Percentiles rank a stretch among this genome's conserved stretches.
phyloP scores from a whole-genome alignment of 2,329 filamentous ascomycete genomes.

The Lachnum nothofagi region DNA sequence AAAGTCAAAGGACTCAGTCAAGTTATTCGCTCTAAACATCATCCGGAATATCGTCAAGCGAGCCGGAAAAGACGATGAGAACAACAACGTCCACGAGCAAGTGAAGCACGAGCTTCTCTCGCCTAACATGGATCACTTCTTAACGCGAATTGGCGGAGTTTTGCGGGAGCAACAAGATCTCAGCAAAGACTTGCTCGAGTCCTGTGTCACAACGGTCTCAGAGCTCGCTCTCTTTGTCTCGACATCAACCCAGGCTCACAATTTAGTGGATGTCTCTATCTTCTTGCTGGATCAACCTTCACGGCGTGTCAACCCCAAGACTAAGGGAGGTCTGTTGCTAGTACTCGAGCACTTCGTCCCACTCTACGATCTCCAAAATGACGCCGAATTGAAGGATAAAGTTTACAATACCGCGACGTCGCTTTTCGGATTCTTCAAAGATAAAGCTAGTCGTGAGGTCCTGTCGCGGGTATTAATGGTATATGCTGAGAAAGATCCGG shows the following conservation, averaged over 20 bases:
- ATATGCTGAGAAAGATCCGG: conserved; percentile 60
- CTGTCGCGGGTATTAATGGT: conserved; percentile 68
- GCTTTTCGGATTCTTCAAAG: conserved; percentile 86
- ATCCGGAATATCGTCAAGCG: conserved; percentile 63
- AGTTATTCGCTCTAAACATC: conserved; percentile 72
- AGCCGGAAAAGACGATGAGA: conserved; percentile 48
- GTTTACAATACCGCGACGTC: conserved; percentile 72
- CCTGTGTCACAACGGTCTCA: conserved; percentile 75
- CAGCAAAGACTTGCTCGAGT: conserved; percentile 70
- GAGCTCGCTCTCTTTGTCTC: conserved; percentile 66
- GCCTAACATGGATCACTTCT: conserved; percentile 53
- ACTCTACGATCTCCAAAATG: conserved; percentile 52
- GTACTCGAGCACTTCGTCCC: conserved; percentile 78
- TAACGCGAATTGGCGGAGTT: conserved; percentile 63
- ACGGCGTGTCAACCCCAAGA: conserved; percentile 72
- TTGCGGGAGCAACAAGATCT: conserved; percentile 53
- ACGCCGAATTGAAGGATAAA: conserved; percentile 53
- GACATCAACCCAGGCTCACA: conserved; percentile 63
- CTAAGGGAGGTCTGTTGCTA: conserved; percentile 73
- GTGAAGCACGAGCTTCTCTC: conserved; percentile 53
- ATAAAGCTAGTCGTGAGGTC: conserved; percentile 68
- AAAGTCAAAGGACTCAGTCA: conserved; percentile 81
- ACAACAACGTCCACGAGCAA: conserved; percentile 40
- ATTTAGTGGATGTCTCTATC: conserved; percentile 72
- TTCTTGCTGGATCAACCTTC: conserved; percentile 82